A percentile compares a stretch with the other conserved stretches of the same genome.
Evolutionary conservation across 768 basidiomycete species (phyloP).

Genomic region (Tephrocybe rancida): DNA sequence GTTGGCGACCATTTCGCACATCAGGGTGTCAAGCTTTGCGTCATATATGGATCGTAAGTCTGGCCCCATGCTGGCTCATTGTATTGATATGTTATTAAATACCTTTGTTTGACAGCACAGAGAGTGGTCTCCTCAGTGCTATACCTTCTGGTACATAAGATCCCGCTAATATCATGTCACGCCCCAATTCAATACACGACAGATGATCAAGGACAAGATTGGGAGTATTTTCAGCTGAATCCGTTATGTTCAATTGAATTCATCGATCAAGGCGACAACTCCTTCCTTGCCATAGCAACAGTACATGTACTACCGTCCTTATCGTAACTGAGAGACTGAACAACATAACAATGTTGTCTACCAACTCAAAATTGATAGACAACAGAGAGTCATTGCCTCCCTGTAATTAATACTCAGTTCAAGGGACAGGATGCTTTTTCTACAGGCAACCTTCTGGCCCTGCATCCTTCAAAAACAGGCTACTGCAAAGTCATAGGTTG

Average conservation of each 20-base stretch:
- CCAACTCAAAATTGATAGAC: too few relatives aligned
- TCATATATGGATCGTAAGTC: conserved; percentile 5
- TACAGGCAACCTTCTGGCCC: background rate
- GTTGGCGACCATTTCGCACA: background rate
- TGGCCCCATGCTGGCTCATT: too few relatives aligned
- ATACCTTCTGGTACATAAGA: background rate
- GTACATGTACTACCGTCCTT: background rate
- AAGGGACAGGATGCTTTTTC: background rate
- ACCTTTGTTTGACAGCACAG: background rate
- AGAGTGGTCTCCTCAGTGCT: conserved; percentile 1
- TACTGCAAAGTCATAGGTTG: background rate
- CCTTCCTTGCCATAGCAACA: background rate
- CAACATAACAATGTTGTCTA: too few relatives aligned
- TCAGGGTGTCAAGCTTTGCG: background rate
- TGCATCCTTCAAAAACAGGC: background rate
- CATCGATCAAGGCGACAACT: background rate
- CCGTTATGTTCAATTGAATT: background rate
- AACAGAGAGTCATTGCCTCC: too few relatives aligned
- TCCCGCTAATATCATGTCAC: too few relatives aligned
- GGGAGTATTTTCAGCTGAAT: conserved; percentile 9
- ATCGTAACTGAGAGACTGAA: too few relatives aligned
- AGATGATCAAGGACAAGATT: background rate
- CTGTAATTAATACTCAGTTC: background rate
- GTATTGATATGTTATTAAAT: too few relatives aligned
- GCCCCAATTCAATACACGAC: background rate